Percentiles rank a stretch among this genome's conserved stretches.
These are phyloP conservation scores for Solanum hybrid DNA, from an alignment of 305 asterid species.

Conservation along the genomic window DNA sequence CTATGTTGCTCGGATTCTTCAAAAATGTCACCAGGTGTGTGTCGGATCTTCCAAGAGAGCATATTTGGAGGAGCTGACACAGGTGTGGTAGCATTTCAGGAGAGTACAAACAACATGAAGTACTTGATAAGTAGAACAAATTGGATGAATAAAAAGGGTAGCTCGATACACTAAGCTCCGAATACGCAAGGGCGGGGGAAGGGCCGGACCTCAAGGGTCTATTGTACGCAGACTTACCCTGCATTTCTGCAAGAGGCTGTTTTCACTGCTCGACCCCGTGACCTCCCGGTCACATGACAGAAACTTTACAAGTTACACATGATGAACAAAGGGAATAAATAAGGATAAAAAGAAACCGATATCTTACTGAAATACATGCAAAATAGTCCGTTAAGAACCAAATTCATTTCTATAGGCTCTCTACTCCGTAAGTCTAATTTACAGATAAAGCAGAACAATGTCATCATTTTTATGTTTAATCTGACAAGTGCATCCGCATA, in stretches of 20 bases:
- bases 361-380: no score
- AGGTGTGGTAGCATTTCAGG: not conserved
- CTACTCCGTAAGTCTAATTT: not conserved
- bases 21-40: not conserved
- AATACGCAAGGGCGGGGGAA: accelerated
- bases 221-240: not conserved
- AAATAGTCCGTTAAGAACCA: not conserved
- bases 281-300: not conserved
- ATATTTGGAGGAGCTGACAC: not conserved
- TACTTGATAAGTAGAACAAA: not conserved
- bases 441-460: not conserved
- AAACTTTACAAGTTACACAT: no score
- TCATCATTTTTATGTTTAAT: no score
- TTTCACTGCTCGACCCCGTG: not conserved
- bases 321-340: no score
- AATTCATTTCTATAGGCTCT: not conserved
- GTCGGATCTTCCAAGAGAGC: not conserved
- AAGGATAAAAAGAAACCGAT: not conserved
- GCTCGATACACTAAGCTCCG: not conserved
- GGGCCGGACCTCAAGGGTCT: not conserved
- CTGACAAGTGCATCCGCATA: not conserved
- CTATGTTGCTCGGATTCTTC: not conserved
- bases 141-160: not conserved
- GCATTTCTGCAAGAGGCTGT: not conserved
- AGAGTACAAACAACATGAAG: not conserved